Base-by-base conservation (phyloP, 129 eudicot species). In the Lactuca sativa region DNA sequence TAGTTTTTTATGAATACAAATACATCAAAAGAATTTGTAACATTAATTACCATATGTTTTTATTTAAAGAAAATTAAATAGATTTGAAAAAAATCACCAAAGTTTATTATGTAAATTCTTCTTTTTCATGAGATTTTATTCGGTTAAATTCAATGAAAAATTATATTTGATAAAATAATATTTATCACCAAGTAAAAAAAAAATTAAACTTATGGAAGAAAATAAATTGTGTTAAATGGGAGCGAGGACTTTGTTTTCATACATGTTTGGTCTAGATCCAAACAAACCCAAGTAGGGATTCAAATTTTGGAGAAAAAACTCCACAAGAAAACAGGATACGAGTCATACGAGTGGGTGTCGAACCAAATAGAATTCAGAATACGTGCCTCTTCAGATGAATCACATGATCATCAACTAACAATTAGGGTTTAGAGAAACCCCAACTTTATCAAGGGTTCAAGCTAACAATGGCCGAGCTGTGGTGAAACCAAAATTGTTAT, bases 381-480 rank as follows among this genome's bases (percentile, higher is more conserved):
- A 10, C 52, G n/a, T 47, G 15, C 52, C 12, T 47, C 52, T 47
- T 47, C 52, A 47, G 15, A 47, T 47, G 4, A 47, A 47, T 47
- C 52, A 10, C 73, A 54, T 15, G 4, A 47, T 32, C 17, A 7
- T 11, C 64, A 56, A 56, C 31, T 9, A 41, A 31, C 37, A 17
- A 13, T 70, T 41, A 70, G 75, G 75, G 75, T 70, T 70, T 70
- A 70, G 34, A 21, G 57, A 70, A 58, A 70, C 2, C 57, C 64
- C 76, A 72, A 52, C 12, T 61, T 72, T 7, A 18, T 37, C 53
- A 62, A 7, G 17, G 25, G 7, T 48, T 62, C 34, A 15, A 37
- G 40, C 54, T 37, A 9, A 72, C 41, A 17, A 72, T 62, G 8
- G 51, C 51, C 7, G 65, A 44, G 30, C 30, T 40, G 25, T 25